Evolutionary conservation across 2,329 filamentous ascomycete genomes (phyloP).

Genomic region (Ophiostoma australiae): DNA sequence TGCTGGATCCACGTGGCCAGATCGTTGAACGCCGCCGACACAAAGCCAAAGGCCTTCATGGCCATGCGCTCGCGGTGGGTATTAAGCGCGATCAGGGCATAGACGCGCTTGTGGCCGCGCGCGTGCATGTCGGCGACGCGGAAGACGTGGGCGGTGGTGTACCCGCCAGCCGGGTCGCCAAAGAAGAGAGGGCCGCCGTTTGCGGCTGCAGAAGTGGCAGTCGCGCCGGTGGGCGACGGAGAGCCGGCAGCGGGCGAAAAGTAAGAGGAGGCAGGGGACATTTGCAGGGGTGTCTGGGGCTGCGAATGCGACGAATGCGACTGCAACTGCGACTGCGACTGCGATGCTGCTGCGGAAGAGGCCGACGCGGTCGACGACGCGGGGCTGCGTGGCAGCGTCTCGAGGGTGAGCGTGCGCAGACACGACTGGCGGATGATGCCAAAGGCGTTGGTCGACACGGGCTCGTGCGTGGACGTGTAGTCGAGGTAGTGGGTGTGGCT

Average conservation of each 20-base stretch:
- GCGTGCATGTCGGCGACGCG: constrained; percentile 64
- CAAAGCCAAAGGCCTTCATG: constrained; percentile 61
- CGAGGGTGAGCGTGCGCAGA: constrained; percentile 60
- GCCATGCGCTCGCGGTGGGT: constrained; percentile 60
- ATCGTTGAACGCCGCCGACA: constrained; percentile 59
- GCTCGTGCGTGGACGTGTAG: constrained; percentile 65
- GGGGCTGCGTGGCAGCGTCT: constrained; percentile 57
- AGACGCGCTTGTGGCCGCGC: constrained; percentile 63
- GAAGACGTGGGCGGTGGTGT: constrained; percentile 67
- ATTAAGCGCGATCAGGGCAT: constrained; percentile 61
- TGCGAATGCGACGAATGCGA: constrained; percentile 29
- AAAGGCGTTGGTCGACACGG: constrained; percentile 56
- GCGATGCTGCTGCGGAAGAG: constrained; percentile 18
- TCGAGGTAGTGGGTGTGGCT: constrained; percentile 61
- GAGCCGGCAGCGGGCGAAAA: constrained; percentile 34
- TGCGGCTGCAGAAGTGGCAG: constrained; percentile 44
- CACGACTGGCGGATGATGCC: constrained; percentile 63
- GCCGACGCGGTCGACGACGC: constrained; percentile 34
- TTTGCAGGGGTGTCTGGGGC: constrained; percentile 30
- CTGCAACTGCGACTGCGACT: constrained; percentile 31
- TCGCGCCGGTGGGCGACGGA: constrained; percentile 41
- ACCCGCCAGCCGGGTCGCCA: constrained; percentile 59
- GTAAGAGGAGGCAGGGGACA: constrained; percentile 18
- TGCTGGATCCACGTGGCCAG: constrained; percentile 62
- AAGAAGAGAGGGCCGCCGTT: constrained; percentile 65